Conservation (phyloP, 2,329 filamentous ascomycete genomes). For the Scorias spongiosa region DNA sequence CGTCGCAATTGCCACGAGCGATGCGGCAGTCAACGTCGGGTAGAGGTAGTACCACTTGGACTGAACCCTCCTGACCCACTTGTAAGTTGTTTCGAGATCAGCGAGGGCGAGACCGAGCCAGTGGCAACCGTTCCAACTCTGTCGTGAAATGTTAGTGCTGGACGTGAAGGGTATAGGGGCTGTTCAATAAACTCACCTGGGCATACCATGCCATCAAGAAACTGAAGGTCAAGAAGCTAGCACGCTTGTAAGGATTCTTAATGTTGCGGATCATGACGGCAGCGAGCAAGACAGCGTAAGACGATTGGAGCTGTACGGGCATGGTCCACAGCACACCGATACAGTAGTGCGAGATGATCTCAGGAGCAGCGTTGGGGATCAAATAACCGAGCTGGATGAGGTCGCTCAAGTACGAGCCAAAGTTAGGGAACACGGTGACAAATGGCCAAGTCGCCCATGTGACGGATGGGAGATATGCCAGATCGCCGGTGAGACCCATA, state of each 20-base stretch:
- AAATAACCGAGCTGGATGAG: slow-evolving; percentile 31
- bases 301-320: slow-evolving; percentile 32
- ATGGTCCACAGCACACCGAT: slow-evolving; percentile 37
- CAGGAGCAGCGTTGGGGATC: slow-evolving; percentile 33
- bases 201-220: slow-evolving; percentile 33
- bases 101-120: slow-evolving; percentile 29
- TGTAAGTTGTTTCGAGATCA: slow-evolving; percentile 31
- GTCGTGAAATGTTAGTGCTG: background rate
- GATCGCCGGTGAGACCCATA: slow-evolving; percentile 26
- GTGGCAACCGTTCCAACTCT: slow-evolving; percentile 29
- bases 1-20: slow-evolving; percentile 1
- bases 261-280: slow-evolving; percentile 30
- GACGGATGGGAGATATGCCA: slow-evolving; percentile 31
- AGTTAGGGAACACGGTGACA: slow-evolving; percentile 25
- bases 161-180: background rate
- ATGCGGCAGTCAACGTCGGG: slow-evolving; percentile 15
- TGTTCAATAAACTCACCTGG: background rate
- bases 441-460: slow-evolving; percentile 35
- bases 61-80: slow-evolving; percentile 25
- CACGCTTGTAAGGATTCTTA: slow-evolving; percentile 32
- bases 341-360: slow-evolving; percentile 34
- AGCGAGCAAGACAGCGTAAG: slow-evolving; percentile 30
- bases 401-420: slow-evolving; percentile 29
- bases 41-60: slow-evolving; percentile 21
- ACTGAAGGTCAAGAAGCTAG: slow-evolving; percentile 28